Conservation (phyloP, 495 filamentous ascomycete species). For the Hyaloscypha finlandica region DNA sequence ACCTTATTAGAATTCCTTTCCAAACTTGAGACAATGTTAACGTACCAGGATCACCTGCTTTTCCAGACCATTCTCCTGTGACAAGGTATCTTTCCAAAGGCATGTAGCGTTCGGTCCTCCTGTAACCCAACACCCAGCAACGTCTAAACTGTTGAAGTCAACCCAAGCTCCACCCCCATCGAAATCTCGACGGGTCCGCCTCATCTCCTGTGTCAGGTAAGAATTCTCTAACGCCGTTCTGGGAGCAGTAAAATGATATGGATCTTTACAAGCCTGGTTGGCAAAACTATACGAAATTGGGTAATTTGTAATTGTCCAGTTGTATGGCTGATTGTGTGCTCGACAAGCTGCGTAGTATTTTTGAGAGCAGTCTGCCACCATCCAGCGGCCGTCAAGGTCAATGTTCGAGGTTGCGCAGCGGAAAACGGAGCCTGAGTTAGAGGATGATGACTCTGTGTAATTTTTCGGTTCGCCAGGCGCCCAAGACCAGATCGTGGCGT, state of each 20-base stretch:
- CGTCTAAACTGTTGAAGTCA: conserved; percentile 59
- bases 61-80: conserved; percentile 36
- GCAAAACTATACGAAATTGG: conserved; percentile 40
- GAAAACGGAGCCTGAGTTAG: conserved; percentile 34
- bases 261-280: conserved; percentile 38
- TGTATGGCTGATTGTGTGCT: conserved; percentile 48
- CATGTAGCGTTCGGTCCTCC: conserved; percentile 53
- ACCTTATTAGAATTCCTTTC: background rate
- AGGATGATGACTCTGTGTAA: conserved; percentile 34
- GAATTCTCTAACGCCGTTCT: conserved; percentile 64
- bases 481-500: conserved; percentile 61
- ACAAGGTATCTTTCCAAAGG: conserved; percentile 49
- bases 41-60: conserved; percentile 53
- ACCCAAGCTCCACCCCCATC: conserved; percentile 49
- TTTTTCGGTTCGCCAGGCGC: conserved; percentile 53
- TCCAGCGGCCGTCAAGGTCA: conserved; percentile 51
- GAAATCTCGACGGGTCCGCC: conserved; percentile 27
- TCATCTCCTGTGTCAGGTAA: conserved; percentile 44
- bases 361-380: conserved; percentile 53
- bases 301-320: conserved; percentile 52
- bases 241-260: conserved; percentile 51
- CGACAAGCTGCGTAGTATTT: conserved; percentile 56
- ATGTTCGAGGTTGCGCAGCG: conserved; percentile 57
- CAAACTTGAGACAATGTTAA: background rate
- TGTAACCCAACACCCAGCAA: conserved; percentile 58